phyloP scores from a whole-genome alignment of 108 stramenopile species.

The Cyclotella baltica region DNA sequence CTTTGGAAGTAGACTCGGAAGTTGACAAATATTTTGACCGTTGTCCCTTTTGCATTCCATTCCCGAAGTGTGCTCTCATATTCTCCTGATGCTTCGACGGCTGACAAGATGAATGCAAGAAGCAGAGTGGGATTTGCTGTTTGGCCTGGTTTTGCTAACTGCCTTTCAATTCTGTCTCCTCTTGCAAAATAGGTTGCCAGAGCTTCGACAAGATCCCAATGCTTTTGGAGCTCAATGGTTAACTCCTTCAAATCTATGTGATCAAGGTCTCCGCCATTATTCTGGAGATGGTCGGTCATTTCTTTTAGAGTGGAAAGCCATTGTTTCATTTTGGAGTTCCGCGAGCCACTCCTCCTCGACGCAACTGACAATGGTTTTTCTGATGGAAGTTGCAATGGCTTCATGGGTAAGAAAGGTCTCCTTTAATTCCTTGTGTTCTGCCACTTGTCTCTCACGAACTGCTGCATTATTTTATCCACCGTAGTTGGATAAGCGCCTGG shows the following conservation, averaged over 20 bases:
- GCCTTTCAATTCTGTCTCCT: constrained; percentile 4
- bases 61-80: neutral
- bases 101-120: neutral
- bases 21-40: too few species aligned
- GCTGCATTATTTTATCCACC: too few species aligned
- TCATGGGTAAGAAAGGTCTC: neutral
- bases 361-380: neutral
- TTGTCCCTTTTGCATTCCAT: constrained; percentile 3
- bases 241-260: too few species aligned
- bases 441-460: too few species aligned
- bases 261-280: too few species aligned
- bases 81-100: neutral
- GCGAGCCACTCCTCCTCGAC: neutral
- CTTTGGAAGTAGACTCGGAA: too few species aligned
- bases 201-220: neutral
- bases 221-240: too few species aligned
- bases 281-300: neutral
- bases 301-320: neutral
- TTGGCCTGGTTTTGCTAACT: constrained; percentile 1
- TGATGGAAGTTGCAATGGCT: neutral
- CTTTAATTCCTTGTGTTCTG: neutral
- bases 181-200: too few species aligned
- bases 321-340: neutral
- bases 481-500: too few species aligned
- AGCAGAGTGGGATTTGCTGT: neutral